Percentiles rank a stretch among this genome's conserved stretches.
phyloP scores from a whole-genome alignment of 106 monocot genomes.

The Dioscorea zingiberensis region DNA sequence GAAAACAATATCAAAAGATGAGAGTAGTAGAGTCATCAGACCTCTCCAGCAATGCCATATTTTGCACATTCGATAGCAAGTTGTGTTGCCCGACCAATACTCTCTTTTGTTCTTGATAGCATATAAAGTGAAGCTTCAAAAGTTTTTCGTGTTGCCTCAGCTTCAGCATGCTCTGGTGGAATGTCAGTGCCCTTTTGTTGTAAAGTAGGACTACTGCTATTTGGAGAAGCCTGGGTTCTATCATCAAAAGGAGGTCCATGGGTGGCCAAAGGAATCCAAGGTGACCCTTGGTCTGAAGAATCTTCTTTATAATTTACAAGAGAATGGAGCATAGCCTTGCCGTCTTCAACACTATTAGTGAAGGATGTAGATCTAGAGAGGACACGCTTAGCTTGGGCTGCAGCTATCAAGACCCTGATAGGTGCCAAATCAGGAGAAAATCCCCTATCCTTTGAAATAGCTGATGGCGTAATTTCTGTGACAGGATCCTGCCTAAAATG shows the following conservation, averaged over 20 bases:
- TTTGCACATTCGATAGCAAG: constrained; percentile 87
- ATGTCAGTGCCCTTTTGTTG: constrained; percentile 26
- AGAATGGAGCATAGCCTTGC: constrained; percentile 28
- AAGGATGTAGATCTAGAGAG: constrained; percentile 47
- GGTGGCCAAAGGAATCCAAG: constrained; percentile 17
- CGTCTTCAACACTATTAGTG: constrained; percentile 26
- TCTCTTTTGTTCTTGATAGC: constrained; percentile 90
- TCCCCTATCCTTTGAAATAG: constrained; percentile 23
- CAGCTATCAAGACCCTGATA: constrained; percentile 75
- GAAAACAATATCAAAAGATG: too few species aligned
- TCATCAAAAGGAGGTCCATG: constrained; percentile 33
- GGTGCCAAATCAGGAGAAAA: constrained; percentile 51
- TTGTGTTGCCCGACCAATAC: constrained; percentile 89
- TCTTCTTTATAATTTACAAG: constrained; percentile 27
- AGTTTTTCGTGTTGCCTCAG: constrained; percentile 51
- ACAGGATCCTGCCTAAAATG: constrained; percentile 32
- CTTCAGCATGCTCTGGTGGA: constrained; percentile 29
- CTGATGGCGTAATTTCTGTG: constrained; percentile 19
- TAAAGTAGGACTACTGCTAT: constrained; percentile 25
- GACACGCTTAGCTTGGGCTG: constrained; percentile 59
- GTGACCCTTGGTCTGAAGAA: constrained; percentile 38
- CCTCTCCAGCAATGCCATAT: constrained; percentile 83
- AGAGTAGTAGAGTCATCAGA: constrained; percentile 7
- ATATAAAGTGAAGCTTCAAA: constrained; percentile 71
- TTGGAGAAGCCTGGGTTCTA: constrained; percentile 24